phyloP scores from a whole-genome alignment of 495 filamentous ascomycete species.

The Penicillium psychrofluorescens region DNA sequence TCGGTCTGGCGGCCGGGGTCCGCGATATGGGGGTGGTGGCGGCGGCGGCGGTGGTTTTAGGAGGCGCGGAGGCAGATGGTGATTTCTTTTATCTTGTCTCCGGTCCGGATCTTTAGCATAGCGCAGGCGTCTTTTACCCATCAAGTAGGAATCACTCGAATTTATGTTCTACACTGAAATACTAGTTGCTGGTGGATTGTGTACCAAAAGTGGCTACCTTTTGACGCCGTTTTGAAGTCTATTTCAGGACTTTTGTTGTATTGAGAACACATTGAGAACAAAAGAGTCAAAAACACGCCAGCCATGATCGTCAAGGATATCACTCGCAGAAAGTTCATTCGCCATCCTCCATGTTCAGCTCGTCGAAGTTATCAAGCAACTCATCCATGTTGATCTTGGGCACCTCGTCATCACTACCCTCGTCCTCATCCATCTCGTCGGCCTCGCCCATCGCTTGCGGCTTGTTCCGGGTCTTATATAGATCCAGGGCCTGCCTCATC shows the following conservation, averaged over 20 bases:
- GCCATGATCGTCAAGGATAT: conserved; percentile 26
- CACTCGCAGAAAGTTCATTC: conserved; percentile 17
- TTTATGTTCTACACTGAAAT: too few species aligned
- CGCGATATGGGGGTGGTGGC: conserved; percentile 32
- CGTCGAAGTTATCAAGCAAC: conserved; percentile 84
- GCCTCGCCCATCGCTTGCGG: conserved; percentile 18
- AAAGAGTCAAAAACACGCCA: conserved; percentile 16
- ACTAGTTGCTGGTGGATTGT: too few species aligned
- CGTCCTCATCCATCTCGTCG: conserved; percentile 59
- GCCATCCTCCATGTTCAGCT: conserved; percentile 58
- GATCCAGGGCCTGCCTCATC: conserved; percentile 67
- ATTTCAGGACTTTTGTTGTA: conserved; percentile 13
- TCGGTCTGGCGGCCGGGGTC: conserved; percentile 49
- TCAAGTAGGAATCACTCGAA: too few species aligned
- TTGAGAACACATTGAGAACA: conserved; percentile 4
- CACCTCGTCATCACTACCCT: conserved; percentile 59
- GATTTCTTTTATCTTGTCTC: conserved; percentile 11
- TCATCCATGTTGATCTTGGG: conserved; percentile 79
- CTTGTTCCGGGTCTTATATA: conserved; percentile 67
- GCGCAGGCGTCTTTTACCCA: conserved; percentile 36
- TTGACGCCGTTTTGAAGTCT: neutral
- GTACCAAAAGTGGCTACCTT: too few species aligned
- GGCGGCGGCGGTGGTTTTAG: conserved; percentile 32
- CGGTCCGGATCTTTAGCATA: conserved; percentile 32
- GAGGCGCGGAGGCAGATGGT: conserved; percentile 36